Conservation (phyloP, 257 asterid species). For the Nicotiana tabacum region DNA sequence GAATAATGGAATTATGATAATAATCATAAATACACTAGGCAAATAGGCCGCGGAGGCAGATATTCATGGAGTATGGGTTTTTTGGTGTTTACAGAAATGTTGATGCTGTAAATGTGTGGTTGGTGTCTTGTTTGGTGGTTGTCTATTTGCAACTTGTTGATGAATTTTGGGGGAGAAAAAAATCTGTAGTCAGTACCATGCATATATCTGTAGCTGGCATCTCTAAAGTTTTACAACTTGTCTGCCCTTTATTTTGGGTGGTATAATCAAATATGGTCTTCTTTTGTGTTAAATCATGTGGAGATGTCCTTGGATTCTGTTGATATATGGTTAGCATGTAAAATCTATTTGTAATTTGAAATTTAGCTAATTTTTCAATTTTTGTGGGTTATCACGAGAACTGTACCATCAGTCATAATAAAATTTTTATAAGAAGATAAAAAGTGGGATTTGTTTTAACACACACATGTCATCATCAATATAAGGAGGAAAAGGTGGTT, state of each 20-base stretch:
- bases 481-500: background rate
- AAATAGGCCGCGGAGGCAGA: background rate
- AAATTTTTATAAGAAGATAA: too few relatives aligned
- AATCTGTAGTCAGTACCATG: background rate
- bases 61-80: background rate
- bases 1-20: background rate
- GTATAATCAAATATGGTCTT: background rate
- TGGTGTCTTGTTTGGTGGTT: background rate
- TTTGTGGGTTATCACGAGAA: background rate
- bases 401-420: too few relatives aligned
- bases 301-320: background rate
- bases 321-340: background rate
- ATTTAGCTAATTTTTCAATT: background rate
- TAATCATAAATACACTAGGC: background rate
- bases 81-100: background rate
- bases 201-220: background rate
- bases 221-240: background rate
- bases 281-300: constrained; percentile 1
- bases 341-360: background rate
- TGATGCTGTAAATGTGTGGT: background rate
- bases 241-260: background rate
- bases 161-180: background rate
- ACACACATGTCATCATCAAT: background rate
- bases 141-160: background rate
- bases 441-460: background rate